Evolutionary conservation across 2,329 filamentous ascomycete genomes (phyloP).

Genomic region (Aspergillus melleus): DNA sequence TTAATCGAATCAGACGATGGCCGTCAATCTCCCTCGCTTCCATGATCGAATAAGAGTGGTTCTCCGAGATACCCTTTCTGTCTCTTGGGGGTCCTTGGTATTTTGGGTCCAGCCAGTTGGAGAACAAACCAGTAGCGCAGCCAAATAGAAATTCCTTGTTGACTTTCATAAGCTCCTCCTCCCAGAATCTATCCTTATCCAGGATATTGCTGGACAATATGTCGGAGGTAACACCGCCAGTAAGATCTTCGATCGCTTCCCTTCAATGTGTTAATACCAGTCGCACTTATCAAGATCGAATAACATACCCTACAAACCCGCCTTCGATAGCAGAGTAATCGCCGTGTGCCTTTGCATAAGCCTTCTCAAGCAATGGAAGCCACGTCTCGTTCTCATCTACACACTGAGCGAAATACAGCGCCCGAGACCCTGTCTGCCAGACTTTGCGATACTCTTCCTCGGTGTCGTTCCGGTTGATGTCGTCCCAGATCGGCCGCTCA

Average conservation of each 20-base stretch:
- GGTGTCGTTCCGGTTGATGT: conserved; percentile 71
- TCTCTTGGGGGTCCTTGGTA: conserved; percentile 37
- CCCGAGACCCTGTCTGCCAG: conserved; percentile 73
- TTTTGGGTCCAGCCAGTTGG: conserved; percentile 44
- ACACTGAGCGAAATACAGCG: conserved; percentile 76
- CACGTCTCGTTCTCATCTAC: conserved; percentile 77
- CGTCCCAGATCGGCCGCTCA: conserved; percentile 71
- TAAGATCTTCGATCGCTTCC: conserved; percentile 60
- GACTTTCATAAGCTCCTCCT: conserved; percentile 73
- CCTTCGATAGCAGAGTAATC: conserved; percentile 75
- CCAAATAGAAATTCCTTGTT: conserved; percentile 69
- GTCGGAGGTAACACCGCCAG: conserved; percentile 52
- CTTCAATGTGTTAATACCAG: conserved; percentile 25
- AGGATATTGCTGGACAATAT: conserved; percentile 49
- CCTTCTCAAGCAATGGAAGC: conserved; percentile 78
- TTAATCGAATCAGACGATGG: conserved; percentile 63
- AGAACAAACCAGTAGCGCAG: conserved; percentile 48
- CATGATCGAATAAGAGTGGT: conserved; percentile 61
- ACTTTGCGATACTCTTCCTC: conserved; percentile 70
- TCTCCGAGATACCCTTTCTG: conserved; percentile 46
- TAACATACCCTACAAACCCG: conserved; percentile 64
- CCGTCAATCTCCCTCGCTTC: conserved; percentile 62
- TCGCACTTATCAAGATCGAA: no score
- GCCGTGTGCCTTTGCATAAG: conserved; percentile 80
- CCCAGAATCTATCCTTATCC: conserved; percentile 79